These are phyloP conservation scores for Lonicera japonica DNA, from an alignment of 129 eudicot genomes.

Conservation along the genomic window DNA sequence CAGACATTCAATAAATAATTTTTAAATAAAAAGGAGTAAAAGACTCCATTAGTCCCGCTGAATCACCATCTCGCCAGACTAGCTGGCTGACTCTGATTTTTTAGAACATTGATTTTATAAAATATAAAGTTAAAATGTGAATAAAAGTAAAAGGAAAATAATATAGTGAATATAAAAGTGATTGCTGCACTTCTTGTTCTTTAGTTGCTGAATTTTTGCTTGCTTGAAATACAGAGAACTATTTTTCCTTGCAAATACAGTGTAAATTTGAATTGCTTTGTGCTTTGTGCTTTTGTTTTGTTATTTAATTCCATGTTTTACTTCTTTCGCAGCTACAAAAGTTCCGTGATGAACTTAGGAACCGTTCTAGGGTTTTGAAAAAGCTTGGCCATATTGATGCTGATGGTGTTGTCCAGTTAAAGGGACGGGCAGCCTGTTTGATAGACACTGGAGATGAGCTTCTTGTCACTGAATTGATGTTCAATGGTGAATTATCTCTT, in stretches of 20 bases:
- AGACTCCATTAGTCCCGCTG: too few relatives aligned
- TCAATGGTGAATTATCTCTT: conserved; percentile 56
- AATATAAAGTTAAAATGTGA: too few relatives aligned
- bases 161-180: too few relatives aligned
- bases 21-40: too few relatives aligned
- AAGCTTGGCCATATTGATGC: conserved; percentile 91
- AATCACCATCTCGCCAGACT: too few relatives aligned
- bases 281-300: neutral
- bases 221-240: neutral
- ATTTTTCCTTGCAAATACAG: neutral
- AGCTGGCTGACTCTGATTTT: too few relatives aligned
- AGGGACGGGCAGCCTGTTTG: conserved; percentile 92
- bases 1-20: too few relatives aligned
- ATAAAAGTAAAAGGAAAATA: too few relatives aligned
- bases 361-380: conserved; percentile 85
- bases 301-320: neutral
- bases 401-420: conserved; percentile 90
- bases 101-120: too few relatives aligned
- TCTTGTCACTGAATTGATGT: conserved; percentile 95
- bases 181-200: too few relatives aligned
- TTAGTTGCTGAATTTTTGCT: too few relatives aligned
- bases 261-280: neutral
- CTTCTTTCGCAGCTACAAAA: conserved; percentile 84
- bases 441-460: conserved; percentile 99
- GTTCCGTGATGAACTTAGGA: conserved; percentile 92